phyloP scores from a whole-genome alignment of 257 asterid genomes.

The Datura wrightii region DNA sequence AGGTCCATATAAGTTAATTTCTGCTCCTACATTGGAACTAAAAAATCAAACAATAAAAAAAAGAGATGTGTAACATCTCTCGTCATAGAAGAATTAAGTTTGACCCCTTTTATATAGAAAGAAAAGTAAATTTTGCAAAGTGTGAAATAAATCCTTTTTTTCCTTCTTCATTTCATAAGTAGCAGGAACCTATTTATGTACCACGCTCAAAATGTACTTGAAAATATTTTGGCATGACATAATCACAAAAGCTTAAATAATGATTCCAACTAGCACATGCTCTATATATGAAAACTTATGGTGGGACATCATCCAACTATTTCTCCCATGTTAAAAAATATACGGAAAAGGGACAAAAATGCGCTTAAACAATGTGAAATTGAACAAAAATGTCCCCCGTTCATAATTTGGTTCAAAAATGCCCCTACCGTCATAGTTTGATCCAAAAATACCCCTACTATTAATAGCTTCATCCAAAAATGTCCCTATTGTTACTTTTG shows the following conservation, averaged over 20 bases:
- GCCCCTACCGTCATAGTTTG: too few species aligned
- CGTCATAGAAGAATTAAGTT: not conserved
- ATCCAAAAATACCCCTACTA: too few species aligned
- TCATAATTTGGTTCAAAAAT: too few species aligned
- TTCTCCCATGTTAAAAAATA: not conserved
- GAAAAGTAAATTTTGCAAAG: not conserved
- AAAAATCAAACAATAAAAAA: too few species aligned
- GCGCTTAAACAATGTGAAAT: too few species aligned
- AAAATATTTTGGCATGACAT: not conserved
- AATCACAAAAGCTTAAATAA: not conserved
- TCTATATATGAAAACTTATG: not conserved
- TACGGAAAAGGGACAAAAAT: too few species aligned
- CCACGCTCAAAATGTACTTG: not conserved
- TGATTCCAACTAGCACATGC: not conserved
- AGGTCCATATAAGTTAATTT: not conserved
- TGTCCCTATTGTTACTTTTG: too few species aligned
- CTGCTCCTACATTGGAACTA: not conserved
- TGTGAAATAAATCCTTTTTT: not conserved
- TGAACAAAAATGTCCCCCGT: too few species aligned
- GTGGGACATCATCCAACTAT: not conserved
- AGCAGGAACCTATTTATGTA: not conserved
- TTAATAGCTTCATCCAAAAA: too few species aligned
- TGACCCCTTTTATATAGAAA: not conserved
- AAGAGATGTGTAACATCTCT: not conserved
- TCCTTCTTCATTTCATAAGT: not conserved